Percentiles rank a stretch among this genome's conserved stretches.
Evolutionary conservation across 768 basidiomycete genomes (phyloP).

Genomic region (Termitomyces sp.): DNA sequence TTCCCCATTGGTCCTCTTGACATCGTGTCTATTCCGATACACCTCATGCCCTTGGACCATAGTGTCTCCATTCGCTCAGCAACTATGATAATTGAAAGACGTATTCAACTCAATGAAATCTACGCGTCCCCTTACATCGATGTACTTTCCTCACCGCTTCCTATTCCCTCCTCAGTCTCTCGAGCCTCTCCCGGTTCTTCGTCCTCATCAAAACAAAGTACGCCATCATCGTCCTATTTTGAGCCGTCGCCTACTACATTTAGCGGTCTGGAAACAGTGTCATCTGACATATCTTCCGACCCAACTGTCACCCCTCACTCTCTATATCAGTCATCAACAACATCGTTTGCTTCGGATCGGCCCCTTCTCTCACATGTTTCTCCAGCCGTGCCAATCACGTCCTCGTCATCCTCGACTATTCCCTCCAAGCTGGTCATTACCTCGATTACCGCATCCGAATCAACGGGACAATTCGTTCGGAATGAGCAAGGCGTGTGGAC

Average conservation of each 20-base stretch:
- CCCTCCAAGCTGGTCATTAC: conserved; percentile 41
- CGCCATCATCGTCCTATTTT: conserved; percentile 21
- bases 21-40: conserved; percentile 60
- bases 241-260: conserved; percentile 12
- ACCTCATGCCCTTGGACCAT: conserved; percentile 56
- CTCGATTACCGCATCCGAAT: conserved; percentile 53
- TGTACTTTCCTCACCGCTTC: conserved; percentile 18
- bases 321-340: conserved; percentile 24
- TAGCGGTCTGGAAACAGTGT: conserved; percentile 15
- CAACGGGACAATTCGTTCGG: conserved; percentile 50
- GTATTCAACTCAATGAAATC: conserved; percentile 54
- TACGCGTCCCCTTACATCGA: conserved; percentile 15
- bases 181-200: conserved; percentile 22
- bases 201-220: conserved; percentile 27
- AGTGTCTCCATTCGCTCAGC: conserved; percentile 56
- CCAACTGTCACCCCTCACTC: conserved; percentile 38
- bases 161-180: conserved; percentile 14
- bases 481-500: conserved; percentile 56
- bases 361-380: conserved; percentile 19
- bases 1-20: conserved; percentile 68
- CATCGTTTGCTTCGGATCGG: conserved; percentile 24
- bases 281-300: conserved; percentile 29
- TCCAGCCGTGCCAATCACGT: conserved; percentile 15
- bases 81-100: conserved; percentile 63
- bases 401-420: conserved; percentile 14